Base-by-base conservation (phyloP, 495 filamentous ascomycete species). In the Chaetomium fimeti region DNA sequence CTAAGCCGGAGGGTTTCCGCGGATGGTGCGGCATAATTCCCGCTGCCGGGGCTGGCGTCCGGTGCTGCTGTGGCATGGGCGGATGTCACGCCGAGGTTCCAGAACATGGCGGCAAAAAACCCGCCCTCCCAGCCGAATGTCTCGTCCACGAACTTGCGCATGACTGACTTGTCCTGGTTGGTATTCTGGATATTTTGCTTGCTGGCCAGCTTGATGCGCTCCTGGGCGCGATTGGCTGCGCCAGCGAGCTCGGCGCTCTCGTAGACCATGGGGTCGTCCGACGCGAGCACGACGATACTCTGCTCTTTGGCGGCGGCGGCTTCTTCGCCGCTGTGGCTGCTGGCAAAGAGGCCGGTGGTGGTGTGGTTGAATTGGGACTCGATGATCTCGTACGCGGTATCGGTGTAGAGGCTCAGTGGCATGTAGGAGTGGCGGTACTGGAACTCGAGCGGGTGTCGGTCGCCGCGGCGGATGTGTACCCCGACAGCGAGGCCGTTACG, bases 91-190 rank as follows among this genome's bases (percentile, higher is more conserved):
- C 88, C 88, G 2, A 91, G 74, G 49, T 82, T 82, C 83, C 85
- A 89, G 71, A 91, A 91, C 74, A 90, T 84, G 64, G 81, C 79
- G 25, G 79, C 76, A 73, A 85, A 91, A 75, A 91, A 91, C 9
- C 88, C 88, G 38, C 88, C 88, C 69, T 90, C 88, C 88, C 88
- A 91, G 28, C 88, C 88, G 32, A 86, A 80, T 25, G 82, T 80
- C 72, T 89, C 85, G 57, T 89, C 87, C 43, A 87, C 78, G 72
- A 85, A 88, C 62, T 82, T 83, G 68, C 80, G 80, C 66, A 83
- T 78, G 28, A 78, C 74, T 8, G 74, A 67, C 22, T 72, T 62
- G 38, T 79, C 72, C 12, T 67, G 55, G 22, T 65, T 64, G 4
- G 71, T 68, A 52, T 67, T 62, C 67, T 74, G 79, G 68, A 72